These are phyloP conservation scores for Phyllosticta paracitricarpa DNA, from an alignment of 2,329 filamentous ascomycete species.

Conservation along the genomic window DNA sequence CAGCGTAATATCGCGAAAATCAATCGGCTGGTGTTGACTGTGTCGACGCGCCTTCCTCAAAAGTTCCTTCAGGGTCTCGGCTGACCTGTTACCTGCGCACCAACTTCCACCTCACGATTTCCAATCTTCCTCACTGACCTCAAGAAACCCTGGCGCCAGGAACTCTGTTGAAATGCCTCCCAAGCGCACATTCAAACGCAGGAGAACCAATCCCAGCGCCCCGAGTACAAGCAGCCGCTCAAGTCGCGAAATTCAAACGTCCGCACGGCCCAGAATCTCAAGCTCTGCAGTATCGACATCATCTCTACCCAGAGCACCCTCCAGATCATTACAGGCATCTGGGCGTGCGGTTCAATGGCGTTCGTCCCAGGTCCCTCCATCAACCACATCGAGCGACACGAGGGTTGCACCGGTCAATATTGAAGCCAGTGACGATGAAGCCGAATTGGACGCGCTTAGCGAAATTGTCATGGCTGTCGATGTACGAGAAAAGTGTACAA, in stretches of 20 bases:
- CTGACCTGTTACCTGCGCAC: too few relatives aligned
- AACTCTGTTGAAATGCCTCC: background rate
- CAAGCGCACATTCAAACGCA: background rate
- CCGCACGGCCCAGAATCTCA: background rate
- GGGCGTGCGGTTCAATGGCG: conserved; percentile 2
- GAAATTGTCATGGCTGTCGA: conserved; percentile 77
- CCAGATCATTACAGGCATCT: background rate
- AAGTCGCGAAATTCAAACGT: background rate
- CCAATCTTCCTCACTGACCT: background rate
- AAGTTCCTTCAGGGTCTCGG: too few relatives aligned
- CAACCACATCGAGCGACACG: background rate
- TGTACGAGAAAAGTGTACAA: conserved; percentile 55
- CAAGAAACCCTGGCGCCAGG: background rate
- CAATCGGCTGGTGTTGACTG: too few relatives aligned
- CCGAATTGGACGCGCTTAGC: conserved; percentile 39
- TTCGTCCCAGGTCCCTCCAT: conserved; percentile 12
- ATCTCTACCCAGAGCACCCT: background rate
- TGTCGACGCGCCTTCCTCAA: too few relatives aligned
- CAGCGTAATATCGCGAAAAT: too few relatives aligned
- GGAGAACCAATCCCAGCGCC: background rate
- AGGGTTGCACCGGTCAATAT: background rate
- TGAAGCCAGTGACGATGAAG: conserved; percentile 25
- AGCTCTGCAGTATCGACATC: background rate
- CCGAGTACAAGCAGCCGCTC: background rate
- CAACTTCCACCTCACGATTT: background rate